These are phyloP conservation scores for Chamaecyparis obtusa DNA, from an alignment of 75 land plant species.

Conservation along the genomic window DNA sequence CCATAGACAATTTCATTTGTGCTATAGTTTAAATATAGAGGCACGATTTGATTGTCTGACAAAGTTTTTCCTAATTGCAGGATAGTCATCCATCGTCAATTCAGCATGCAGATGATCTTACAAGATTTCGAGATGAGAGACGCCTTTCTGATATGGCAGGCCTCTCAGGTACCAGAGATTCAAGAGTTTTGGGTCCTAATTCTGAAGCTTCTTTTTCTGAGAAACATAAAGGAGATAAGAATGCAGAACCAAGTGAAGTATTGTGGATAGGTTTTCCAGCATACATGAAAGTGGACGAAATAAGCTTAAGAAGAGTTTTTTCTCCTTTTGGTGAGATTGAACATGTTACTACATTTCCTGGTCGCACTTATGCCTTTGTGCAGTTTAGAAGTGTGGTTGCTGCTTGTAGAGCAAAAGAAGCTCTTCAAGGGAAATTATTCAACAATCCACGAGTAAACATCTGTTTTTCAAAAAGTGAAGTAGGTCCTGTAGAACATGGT, in stretches of 20 bases:
- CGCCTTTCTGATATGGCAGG: constrained; percentile 20
- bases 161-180: constrained; percentile 29
- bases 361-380: constrained; percentile 90
- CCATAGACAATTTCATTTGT: background rate
- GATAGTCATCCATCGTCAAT: constrained; percentile 31
- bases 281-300: constrained; percentile 76
- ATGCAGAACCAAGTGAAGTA: constrained; percentile 78
- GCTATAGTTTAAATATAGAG: background rate
- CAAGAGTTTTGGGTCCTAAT: constrained; percentile 18
- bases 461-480: constrained; percentile 74
- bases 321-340: constrained; percentile 86
- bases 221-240: constrained; percentile 41
- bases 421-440: constrained; percentile 83
- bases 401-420: constrained; percentile 87
- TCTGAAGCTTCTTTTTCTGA: constrained; percentile 23
- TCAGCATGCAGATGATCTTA: constrained; percentile 24
- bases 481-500: constrained; percentile 42
- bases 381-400: constrained; percentile 55
- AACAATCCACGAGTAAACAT: constrained; percentile 83
- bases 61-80: constrained; percentile 27
- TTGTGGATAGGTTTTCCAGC: constrained; percentile 92
- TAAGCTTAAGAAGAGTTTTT: constrained; percentile 63
- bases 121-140: constrained; percentile 28
- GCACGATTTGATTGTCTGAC: background rate
- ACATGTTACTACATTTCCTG: constrained; percentile 80